Percentiles rank a stretch among this genome's conserved stretches.
Evolutionary conservation across 108 stramenopile genomes (phyloP).

Genomic region (Cyclotella atomus): DNA sequence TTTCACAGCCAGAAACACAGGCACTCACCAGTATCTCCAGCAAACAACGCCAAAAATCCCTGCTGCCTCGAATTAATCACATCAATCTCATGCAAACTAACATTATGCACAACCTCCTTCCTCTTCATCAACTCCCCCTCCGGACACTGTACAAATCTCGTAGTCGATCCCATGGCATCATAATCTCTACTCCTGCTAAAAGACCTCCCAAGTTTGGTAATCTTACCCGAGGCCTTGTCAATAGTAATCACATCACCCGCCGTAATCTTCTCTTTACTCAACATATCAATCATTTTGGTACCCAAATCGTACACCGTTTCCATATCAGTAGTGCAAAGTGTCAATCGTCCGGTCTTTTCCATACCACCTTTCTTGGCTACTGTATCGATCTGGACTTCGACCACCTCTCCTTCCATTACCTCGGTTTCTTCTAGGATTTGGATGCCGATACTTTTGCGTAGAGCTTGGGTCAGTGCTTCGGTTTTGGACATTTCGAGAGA

Average conservation of each 20-base stretch:
- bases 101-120: constrained; percentile 95
- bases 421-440: constrained; percentile 99
- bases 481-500: constrained; percentile 98
- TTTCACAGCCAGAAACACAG: background rate
- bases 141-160: constrained; percentile 98
- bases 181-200: constrained; percentile 96
- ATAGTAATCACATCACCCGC: constrained; percentile 99
- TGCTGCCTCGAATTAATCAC: constrained; percentile 99
- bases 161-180: constrained; percentile 98
- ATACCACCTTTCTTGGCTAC: constrained; percentile 62
- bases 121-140: constrained; percentile 99
- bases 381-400: constrained; percentile 96
- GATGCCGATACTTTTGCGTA: constrained; percentile 92
- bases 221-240: constrained; percentile 97
- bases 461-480: constrained; percentile 99
- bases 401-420: constrained; percentile 99
- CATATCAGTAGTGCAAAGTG: constrained; percentile 99
- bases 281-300: constrained; percentile 98
- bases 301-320: constrained; percentile 99
- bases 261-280: constrained; percentile 95
- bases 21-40: constrained; percentile 95
- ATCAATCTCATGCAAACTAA: constrained; percentile 98
- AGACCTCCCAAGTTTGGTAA: constrained; percentile 95
- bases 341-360: constrained; percentile 94
- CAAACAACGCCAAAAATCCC: constrained; percentile 98